Evolutionary conservation across 139 green algal species (phyloP), one percentile per base, ranked within the genome.

Genomic region (Ulvella scutata): DNA sequence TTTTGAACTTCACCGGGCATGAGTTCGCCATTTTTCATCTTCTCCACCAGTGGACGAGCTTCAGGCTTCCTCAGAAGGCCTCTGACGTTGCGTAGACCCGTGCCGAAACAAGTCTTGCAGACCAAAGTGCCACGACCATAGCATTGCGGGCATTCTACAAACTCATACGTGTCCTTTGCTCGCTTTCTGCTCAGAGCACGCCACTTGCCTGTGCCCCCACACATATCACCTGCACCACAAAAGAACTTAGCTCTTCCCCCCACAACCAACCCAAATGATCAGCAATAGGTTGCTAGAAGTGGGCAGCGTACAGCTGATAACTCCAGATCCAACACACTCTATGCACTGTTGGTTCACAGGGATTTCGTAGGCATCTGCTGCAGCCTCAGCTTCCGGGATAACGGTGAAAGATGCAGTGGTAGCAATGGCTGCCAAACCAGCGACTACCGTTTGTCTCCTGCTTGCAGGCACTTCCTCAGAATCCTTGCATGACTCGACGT

Each of bases 191-290:
- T 95, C 38, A 99, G 87, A 0, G 93, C 94, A 20, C 92, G 87
- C 94, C 94, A 99, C 82, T 98, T 98, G 75, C 94, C 94, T 23
- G 90, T 98, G 26, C 94, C 94, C 9, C 94, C 94, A 79, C 94
- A 99, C 94, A 99, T 97, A 88, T 99, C 94, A 82, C 87, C 87
- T 92, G 51, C 51, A 67, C 31, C 0, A 26, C 6, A 10, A 67
- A 6, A 67, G 20, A 0, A n/a, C n/a, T n/a, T 23, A 34, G 51
- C 51, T 34, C 6, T 67, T 67, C 4, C 40, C 40, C 40, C 17
- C 40, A 59, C 17, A 26, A 17, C 40, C 17, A 59, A 26, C 51
- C 33, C 51, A 26, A 67, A 29, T n/a, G n/a, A 67, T 26, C n/a
- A 34, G 51, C 40, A 59, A 59, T 17, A 17, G 40, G 13, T 59